These are phyloP conservation scores for Hypoxylon lienhwacheense DNA, from an alignment of 495 filamentous ascomycete genomes.

Conservation along the genomic window DNA sequence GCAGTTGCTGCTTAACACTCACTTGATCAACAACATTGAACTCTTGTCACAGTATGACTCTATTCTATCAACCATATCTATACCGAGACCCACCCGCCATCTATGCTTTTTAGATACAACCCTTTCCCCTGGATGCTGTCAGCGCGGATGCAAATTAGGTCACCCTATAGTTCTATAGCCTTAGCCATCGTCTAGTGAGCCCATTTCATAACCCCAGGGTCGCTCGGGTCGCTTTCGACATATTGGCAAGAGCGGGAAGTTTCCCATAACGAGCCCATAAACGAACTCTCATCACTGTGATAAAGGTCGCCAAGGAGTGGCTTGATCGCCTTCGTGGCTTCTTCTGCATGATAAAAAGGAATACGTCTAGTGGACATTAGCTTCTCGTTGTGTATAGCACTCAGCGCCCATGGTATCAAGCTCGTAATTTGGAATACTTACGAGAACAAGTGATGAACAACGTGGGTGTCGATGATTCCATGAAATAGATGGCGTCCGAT, in stretches of 20 bases:
- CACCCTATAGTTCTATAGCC: neutral
- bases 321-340: constrained; percentile 63
- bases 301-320: constrained; percentile 62
- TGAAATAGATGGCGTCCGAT: constrained; percentile 65
- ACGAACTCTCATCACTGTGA: constrained; percentile 43
- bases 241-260: constrained; percentile 27
- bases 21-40: no score
- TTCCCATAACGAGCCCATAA: constrained; percentile 24
- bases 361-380: constrained; percentile 47
- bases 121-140: neutral
- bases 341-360: constrained; percentile 66
- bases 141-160: no score
- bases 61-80: neutral
- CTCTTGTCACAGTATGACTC: neutral
- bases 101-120: neutral
- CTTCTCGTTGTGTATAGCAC: neutral
- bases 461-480: constrained; percentile 67
- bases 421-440: constrained; percentile 19
- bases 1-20: no score
- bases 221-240: constrained; percentile 28
- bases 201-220: constrained; percentile 33
- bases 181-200: constrained; percentile 12
- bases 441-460: constrained; percentile 65
- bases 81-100: neutral
- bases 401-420: neutral